These are phyloP conservation scores for Gloeophyllum trabeum DNA, from an alignment of 768 basidiomycete genomes.

Conservation along the genomic window DNA sequence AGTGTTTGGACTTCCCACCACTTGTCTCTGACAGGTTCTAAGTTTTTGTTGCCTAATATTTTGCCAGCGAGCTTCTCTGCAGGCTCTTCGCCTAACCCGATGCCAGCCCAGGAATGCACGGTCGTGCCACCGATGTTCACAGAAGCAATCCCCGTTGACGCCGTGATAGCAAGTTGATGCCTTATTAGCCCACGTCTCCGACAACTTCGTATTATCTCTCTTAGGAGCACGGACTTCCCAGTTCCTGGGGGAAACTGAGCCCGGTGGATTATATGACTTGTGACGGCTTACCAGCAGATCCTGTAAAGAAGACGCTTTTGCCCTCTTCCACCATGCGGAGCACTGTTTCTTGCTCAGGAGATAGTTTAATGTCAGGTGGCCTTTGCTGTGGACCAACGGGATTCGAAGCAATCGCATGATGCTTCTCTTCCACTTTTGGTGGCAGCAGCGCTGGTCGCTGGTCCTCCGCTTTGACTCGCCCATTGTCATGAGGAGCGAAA, in stretches of 20 bases:
- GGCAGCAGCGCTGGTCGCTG: no score
- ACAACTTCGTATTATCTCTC: conserved; percentile 51
- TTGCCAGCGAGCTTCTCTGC: conserved; percentile 43
- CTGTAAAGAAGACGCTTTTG: conserved; percentile 75
- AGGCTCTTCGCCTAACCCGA: conserved; percentile 57
- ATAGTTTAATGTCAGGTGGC: conserved; percentile 27
- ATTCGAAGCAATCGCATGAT: neutral
- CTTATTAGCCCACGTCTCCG: conserved; percentile 14
- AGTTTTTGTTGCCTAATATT: conserved; percentile 30
- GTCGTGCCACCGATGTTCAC: conserved; percentile 78
- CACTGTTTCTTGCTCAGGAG: conserved; percentile 39
- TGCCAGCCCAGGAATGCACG: conserved; percentile 75
- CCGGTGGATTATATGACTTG: neutral
- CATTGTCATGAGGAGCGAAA: no score
- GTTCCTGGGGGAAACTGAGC: conserved; percentile 33
- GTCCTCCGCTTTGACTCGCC: no score
- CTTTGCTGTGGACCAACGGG: neutral
- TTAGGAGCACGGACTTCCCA: conserved; percentile 74
- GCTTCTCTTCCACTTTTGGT: conserved; percentile 1
- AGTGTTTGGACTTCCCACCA: conserved; percentile 58
- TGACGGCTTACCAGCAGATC: conserved; percentile 53
- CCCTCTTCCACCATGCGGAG: conserved; percentile 43
- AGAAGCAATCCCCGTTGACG: conserved; percentile 71
- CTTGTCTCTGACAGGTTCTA: conserved; percentile 21
- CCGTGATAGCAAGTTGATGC: conserved; percentile 57